A percentile compares a stretch with the other conserved stretches of the same genome.
These are phyloP conservation scores for Castanea sativa DNA, from an alignment of 306 rosid species.

Conservation along the genomic window DNA sequence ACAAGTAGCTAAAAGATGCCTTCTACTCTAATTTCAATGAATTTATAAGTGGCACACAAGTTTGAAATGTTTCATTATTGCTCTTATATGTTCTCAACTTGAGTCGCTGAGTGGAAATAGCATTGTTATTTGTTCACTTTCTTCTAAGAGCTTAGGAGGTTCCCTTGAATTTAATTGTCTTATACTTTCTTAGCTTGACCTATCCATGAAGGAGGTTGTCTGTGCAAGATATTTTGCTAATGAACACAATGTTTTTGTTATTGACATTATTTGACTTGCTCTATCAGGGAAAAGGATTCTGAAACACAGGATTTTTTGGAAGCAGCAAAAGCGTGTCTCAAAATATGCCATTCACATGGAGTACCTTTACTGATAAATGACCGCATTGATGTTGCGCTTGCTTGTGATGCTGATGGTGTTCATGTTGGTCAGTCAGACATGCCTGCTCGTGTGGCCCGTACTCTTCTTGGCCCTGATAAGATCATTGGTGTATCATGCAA, in stretches of 20 bases:
- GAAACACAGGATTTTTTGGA: slow-evolving; percentile 72
- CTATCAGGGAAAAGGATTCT: slow-evolving; percentile 77
- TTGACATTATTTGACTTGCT: not conserved
- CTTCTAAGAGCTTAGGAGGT: not conserved
- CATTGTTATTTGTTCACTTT: not conserved
- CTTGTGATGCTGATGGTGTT: slow-evolving; percentile 91
- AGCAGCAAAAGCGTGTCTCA: slow-evolving; percentile 67
- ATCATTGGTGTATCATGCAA: slow-evolving; percentile 94
- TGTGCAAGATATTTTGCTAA: not conserved
- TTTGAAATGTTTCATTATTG: not conserved
- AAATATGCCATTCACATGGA: slow-evolving; percentile 68
- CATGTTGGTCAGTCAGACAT: slow-evolving; percentile 96
- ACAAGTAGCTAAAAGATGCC: not conserved
- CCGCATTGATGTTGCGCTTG: slow-evolving; percentile 81
- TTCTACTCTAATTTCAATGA: not conserved
- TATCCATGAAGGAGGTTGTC: not conserved
- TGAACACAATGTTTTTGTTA: not conserved
- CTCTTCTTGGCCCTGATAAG: slow-evolving; percentile 77
- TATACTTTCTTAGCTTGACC: not conserved
- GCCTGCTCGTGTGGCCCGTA: slow-evolving; percentile 55
- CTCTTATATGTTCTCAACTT: not conserved
- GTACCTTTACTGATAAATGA: slow-evolving; percentile 83
- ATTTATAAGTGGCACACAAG: not conserved
- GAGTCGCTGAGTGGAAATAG: not conserved
- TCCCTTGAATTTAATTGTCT: not conserved